Conservation (phyloP, 2,329 filamentous ascomycete species). For the Diaporthe eres region DNA sequence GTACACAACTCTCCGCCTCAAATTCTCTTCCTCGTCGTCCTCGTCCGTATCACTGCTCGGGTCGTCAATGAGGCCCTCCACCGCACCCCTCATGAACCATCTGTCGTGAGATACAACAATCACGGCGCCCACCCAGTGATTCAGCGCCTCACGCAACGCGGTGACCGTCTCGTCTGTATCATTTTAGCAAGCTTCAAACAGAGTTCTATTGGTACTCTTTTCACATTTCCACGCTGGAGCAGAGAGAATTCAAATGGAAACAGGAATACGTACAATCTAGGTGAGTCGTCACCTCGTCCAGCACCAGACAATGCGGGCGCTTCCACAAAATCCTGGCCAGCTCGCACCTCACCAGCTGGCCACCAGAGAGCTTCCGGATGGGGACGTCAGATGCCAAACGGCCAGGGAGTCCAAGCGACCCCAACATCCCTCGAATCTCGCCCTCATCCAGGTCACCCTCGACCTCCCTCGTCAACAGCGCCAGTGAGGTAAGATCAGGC, state of each 20-base stretch:
- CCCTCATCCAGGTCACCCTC: constrained; percentile 73
- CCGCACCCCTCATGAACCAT: constrained; percentile 81
- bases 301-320: constrained; percentile 78
- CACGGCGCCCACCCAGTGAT: constrained; percentile 79
- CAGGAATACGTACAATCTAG: constrained; percentile 68
- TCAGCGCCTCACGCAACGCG: constrained; percentile 76
- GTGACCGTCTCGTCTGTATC: constrained; percentile 76
- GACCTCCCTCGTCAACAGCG: constrained; percentile 70
- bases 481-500: constrained; percentile 73
- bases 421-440: constrained; percentile 75
- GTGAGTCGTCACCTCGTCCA: constrained; percentile 89
- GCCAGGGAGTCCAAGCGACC: constrained; percentile 78
- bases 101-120: constrained; percentile 86
- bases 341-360: constrained; percentile 78
- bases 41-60: constrained; percentile 59
- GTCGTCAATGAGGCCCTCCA: constrained; percentile 71
- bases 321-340: constrained; percentile 78
- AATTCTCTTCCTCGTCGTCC: constrained; percentile 59
- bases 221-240: not conserved
- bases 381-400: constrained; percentile 81
- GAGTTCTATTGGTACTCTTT: not conserved
- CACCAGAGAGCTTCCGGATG: constrained; percentile 80
- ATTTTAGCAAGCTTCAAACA: not conserved
- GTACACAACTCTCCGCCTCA: constrained; percentile 70
- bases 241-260: too few species aligned